These are phyloP conservation scores for Metschnikowia picachoensis DNA, from an alignment of 805 yeast genomes.

Conservation along the genomic window DNA sequence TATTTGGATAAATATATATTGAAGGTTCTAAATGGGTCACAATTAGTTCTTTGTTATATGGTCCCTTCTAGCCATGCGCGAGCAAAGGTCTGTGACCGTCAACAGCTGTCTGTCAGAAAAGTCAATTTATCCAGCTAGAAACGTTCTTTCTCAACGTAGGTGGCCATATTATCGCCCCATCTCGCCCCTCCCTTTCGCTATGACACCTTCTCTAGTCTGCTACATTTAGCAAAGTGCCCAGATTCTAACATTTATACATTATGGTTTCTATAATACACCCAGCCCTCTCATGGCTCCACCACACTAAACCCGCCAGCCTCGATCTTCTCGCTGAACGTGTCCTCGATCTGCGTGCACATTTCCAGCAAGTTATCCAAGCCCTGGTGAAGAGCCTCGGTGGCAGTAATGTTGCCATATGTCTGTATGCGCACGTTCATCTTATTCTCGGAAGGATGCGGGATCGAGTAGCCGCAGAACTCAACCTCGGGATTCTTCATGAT, in stretches of 20 bases:
- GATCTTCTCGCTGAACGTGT: constrained; percentile 66
- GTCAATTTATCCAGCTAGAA: too few species aligned
- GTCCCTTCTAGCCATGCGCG: too few species aligned
- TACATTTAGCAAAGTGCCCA: background rate
- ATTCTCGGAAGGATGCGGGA: constrained; percentile 96
- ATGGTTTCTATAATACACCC: constrained; percentile 3
- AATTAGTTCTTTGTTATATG: too few species aligned
- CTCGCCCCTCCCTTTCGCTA: too few species aligned
- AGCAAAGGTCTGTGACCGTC: too few species aligned
- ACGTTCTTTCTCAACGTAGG: too few species aligned
- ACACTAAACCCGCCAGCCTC: constrained; percentile 50
- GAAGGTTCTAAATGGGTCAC: too few species aligned
- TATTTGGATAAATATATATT: too few species aligned
- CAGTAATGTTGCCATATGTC: constrained; percentile 82
- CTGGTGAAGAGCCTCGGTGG: constrained; percentile 87
- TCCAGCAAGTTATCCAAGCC: constrained; percentile 84
- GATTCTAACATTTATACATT: background rate
- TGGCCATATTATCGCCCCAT: too few species aligned
- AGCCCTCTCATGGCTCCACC: constrained; percentile 40
- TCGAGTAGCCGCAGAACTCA: constrained; percentile 96
- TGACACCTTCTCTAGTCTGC: too few species aligned
- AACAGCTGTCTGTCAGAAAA: too few species aligned
- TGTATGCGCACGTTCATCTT: constrained; percentile 88
- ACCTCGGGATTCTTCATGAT: constrained; percentile 98
- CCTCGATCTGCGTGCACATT: constrained; percentile 80